Percentiles rank a stretch among this genome's conserved stretches.
Conservation (phyloP, 2,329 filamentous ascomycete genomes). For the Neoscytalidium dimidiatum region DNA sequence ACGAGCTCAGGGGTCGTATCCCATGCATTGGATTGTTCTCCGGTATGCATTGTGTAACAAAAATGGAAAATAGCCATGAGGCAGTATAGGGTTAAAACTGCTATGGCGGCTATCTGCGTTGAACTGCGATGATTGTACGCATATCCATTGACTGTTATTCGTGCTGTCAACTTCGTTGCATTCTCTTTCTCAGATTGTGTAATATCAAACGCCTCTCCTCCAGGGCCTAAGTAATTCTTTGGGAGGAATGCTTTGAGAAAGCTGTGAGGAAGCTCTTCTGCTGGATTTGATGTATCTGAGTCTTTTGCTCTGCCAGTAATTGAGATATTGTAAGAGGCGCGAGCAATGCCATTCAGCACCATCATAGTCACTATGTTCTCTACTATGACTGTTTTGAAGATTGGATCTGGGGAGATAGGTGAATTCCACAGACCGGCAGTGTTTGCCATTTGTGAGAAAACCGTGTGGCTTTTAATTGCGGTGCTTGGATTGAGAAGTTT, state of each 20-base stretch:
- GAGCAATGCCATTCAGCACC: not conserved
- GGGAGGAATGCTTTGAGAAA: not conserved
- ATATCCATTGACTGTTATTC: not conserved
- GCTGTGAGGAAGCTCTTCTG: not conserved
- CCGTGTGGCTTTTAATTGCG: not conserved
- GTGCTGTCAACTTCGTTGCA: not conserved
- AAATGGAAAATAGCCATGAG: not conserved
- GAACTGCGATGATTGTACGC: not conserved
- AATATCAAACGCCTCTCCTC: not conserved
- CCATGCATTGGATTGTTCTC: not conserved
- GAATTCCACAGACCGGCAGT: not conserved
- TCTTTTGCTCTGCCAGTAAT: not conserved
- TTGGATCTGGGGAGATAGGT: not conserved
- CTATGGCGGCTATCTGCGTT: not conserved
- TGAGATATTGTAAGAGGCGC: not conserved
- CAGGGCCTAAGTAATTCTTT: not conserved
- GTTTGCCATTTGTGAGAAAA: not conserved
- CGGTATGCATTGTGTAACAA: not conserved
- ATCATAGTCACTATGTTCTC: not conserved
- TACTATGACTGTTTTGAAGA: not conserved
- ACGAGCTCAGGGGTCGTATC: conserved; percentile 5
- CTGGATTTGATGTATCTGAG: not conserved
- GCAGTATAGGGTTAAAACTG: not conserved
- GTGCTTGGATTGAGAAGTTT: not conserved
- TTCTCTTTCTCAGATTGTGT: not conserved